Conservation (phyloP, 2,329 filamentous ascomycete species). For the Aaosphaeria arxii region DNA sequence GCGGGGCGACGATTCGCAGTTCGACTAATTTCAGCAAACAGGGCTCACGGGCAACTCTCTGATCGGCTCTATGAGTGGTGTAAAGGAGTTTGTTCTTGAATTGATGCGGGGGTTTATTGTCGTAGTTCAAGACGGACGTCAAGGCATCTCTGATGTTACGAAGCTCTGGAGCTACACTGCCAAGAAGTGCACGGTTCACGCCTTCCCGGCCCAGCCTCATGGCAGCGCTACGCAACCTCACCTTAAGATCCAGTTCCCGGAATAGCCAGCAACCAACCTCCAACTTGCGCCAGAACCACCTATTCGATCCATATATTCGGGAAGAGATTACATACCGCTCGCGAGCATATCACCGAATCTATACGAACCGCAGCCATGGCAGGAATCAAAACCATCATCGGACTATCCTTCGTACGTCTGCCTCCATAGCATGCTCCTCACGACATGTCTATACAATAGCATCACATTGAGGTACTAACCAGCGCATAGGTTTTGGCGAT, state of each 20-base stretch:
- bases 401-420: constrained; percentile 81
- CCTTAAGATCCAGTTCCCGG: background rate
- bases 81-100: no score
- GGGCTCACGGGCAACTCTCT: no score
- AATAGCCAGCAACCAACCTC: constrained; percentile 2
- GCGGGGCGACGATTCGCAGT: background rate
- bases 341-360: no score
- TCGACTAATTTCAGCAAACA: no score
- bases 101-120: constrained; percentile 2
- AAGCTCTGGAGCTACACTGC: constrained; percentile 23
- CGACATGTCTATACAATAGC: background rate
- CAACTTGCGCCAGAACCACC: background rate
- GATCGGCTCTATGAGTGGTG: no score
- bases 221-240: constrained; percentile 16
- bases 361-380: constrained; percentile 56
- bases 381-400: constrained; percentile 98
- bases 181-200: constrained; percentile 7
- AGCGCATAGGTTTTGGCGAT: constrained; percentile 78
- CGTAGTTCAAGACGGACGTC: background rate
- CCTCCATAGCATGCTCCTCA: constrained; percentile 6
- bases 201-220: constrained; percentile 8
- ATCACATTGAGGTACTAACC: constrained; percentile 1
- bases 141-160: constrained; percentile 17
- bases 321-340: no score
- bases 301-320: no score